These are phyloP conservation scores for Trametes cingulata DNA, from an alignment of 768 basidiomycete genomes.

Conservation along the genomic window DNA sequence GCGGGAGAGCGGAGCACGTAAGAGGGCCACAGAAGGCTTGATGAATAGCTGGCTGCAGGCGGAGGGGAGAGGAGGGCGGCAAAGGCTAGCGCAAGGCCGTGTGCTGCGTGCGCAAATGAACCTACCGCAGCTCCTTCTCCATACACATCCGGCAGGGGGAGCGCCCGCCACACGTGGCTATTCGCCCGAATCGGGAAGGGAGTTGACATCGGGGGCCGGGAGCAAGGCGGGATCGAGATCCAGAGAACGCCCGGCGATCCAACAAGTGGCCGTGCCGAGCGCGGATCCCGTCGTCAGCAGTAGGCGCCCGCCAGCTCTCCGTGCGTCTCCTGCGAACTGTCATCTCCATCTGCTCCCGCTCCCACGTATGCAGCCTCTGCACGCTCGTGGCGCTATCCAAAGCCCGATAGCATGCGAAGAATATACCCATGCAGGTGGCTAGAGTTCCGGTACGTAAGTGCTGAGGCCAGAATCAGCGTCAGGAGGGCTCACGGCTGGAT, in stretches of 20 bases:
- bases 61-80: not conserved
- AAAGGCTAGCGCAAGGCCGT: no score
- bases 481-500: no score
- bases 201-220: not conserved
- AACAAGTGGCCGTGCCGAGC: constrained; percentile 14
- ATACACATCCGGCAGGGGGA: not conserved
- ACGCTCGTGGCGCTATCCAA: no score
- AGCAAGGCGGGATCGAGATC: not conserved
- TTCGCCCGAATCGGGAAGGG: not conserved
- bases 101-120: not conserved
- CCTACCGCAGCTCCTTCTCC: not conserved
- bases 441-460: no score
- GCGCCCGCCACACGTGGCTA: not conserved
- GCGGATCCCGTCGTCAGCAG: constrained; percentile 1
- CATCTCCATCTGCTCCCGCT: not conserved
- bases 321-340: not conserved
- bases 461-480: no score
- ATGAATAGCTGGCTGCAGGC: not conserved
- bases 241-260: not conserved
- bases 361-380: not conserved
- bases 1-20: no score
- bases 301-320: not conserved
- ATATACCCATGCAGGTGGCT: no score
- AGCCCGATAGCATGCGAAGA: no score
- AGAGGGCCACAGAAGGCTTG: no score